These are phyloP conservation scores for Dentipellis fragilis DNA, from an alignment of 768 basidiomycete species.

Conservation along the genomic window DNA sequence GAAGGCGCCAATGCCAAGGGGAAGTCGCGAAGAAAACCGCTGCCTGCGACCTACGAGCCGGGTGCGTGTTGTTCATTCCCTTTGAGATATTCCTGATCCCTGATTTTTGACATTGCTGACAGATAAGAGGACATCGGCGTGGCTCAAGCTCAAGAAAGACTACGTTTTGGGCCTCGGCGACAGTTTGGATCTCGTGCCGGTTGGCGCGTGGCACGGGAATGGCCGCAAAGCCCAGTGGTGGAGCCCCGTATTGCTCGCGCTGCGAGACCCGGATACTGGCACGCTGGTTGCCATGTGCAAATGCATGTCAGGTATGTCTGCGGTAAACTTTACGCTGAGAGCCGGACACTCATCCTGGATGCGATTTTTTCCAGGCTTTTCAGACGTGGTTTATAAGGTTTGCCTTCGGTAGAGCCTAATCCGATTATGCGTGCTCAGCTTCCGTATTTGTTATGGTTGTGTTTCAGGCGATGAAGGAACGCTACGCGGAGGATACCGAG, in stretches of 20 bases:
- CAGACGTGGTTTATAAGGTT: conserved; percentile 75
- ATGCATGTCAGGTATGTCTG: conserved; percentile 68
- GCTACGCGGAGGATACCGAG: conserved; percentile 52
- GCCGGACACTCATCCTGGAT: background rate
- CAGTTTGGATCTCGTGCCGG: conserved; percentile 59
- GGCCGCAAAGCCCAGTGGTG: conserved; percentile 89
- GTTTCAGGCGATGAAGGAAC: conserved; percentile 45
- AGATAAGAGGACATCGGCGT: conserved; percentile 78
- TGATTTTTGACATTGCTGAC: conserved; percentile 5
- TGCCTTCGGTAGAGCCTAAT: conserved; percentile 1
- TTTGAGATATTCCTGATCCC: conserved; percentile 2
- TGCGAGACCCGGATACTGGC: conserved; percentile 56
- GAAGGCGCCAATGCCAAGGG: conserved; percentile 27
- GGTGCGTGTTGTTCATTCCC: conserved; percentile 23
- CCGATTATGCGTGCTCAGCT: background rate
- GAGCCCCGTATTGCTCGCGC: conserved; percentile 77
- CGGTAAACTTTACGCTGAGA: background rate
- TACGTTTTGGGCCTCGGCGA: conserved; percentile 78
- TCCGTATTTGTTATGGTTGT: background rate
- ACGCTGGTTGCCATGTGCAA: conserved; percentile 75
- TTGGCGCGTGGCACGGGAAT: conserved; percentile 84
- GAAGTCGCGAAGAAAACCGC: conserved; percentile 44
- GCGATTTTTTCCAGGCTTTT: conserved; percentile 48
- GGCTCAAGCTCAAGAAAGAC: conserved; percentile 91
- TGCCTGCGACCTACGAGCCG: conserved; percentile 83